Evolutionary conservation across 148 eudicot species (phyloP).

Genomic region (Rhododendron vialii): DNA sequence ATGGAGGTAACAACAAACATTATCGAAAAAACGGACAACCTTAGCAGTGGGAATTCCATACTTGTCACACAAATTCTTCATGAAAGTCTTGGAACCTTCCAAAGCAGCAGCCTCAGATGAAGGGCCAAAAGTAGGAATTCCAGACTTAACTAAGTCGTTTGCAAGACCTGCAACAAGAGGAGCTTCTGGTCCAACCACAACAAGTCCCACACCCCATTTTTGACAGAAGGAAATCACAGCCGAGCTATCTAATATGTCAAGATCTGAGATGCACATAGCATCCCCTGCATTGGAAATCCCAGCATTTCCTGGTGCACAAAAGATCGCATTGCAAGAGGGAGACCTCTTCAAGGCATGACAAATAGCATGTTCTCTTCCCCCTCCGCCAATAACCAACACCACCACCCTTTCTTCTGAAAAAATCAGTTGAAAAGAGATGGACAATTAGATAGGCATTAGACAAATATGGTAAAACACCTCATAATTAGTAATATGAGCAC

Average conservation of each 20-base stretch:
- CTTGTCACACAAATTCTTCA: constrained; percentile 89
- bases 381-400: constrained; percentile 92
- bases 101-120: constrained; percentile 90
- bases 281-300: constrained; percentile 85
- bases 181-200: constrained; percentile 96
- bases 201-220: constrained; percentile 59
- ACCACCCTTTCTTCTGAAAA: constrained; percentile 55
- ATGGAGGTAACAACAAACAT: neutral
- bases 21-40: constrained; percentile 33
- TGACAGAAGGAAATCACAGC: constrained; percentile 72
- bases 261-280: constrained; percentile 65
- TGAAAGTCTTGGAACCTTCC: constrained; percentile 93
- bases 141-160: constrained; percentile 69
- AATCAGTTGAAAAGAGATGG: constrained; percentile 1
- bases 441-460: neutral
- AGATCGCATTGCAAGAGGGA: constrained; percentile 58
- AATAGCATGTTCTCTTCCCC: constrained; percentile 96
- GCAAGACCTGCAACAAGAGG: constrained; percentile 97
- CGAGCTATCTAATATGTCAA: constrained; percentile 64
- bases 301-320: constrained; percentile 91
- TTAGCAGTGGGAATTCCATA: constrained; percentile 92
- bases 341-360: constrained; percentile 78
- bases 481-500: neutral
- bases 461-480: neutral
- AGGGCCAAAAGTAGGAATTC: constrained; percentile 90